phyloP scores from a whole-genome alignment of 2,329 filamentous ascomycete genomes.

The Grosmannia penicillata region DNA sequence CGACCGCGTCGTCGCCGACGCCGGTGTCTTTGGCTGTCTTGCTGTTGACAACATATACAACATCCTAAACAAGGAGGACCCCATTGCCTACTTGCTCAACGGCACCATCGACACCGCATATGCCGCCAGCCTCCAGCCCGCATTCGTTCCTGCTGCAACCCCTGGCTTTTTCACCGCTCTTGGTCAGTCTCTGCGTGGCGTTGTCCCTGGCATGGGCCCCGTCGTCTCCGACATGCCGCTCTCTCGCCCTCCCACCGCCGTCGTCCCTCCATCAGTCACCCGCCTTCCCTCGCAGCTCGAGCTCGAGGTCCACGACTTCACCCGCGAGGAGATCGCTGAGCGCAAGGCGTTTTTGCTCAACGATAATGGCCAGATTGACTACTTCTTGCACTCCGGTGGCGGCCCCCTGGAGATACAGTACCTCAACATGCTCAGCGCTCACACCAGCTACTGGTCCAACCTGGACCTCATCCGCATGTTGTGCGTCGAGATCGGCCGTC shows the following conservation, averaged over 20 bases:
- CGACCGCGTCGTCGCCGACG: conserved; percentile 53
- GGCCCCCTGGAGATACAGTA: conserved; percentile 92
- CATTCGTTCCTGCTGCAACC: conserved; percentile 62
- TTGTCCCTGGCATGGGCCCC: conserved; percentile 37
- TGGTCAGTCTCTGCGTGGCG: conserved; percentile 44
- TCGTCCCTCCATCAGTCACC: conserved; percentile 21
- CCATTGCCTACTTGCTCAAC: conserved; percentile 86
- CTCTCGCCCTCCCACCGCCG: conserved; percentile 6
- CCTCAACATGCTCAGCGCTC: conserved; percentile 88
- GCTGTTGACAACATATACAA: conserved; percentile 97
- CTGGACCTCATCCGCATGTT: conserved; percentile 81
- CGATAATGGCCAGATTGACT: conserved; percentile 94
- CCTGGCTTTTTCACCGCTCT: conserved; percentile 51
- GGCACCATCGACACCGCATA: conserved; percentile 75
- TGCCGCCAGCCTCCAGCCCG: conserved; percentile 58
- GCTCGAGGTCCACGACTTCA: conserved; percentile 90
- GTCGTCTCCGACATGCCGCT: too few relatives aligned
- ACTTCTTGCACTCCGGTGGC: conserved; percentile 66
- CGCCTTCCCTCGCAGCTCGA: conserved; percentile 58
- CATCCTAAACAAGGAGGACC: conserved; percentile 54
- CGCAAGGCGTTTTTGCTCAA: conserved; percentile 78
- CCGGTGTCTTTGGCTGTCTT: conserved; percentile 73
- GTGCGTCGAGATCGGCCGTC: conserved; percentile 72
- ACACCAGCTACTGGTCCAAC: conserved; percentile 86
- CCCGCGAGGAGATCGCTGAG: conserved; percentile 81